Evolutionary conservation across 148 eudicot genomes (phyloP).

Genomic region (Talinum fruticosum): DNA sequence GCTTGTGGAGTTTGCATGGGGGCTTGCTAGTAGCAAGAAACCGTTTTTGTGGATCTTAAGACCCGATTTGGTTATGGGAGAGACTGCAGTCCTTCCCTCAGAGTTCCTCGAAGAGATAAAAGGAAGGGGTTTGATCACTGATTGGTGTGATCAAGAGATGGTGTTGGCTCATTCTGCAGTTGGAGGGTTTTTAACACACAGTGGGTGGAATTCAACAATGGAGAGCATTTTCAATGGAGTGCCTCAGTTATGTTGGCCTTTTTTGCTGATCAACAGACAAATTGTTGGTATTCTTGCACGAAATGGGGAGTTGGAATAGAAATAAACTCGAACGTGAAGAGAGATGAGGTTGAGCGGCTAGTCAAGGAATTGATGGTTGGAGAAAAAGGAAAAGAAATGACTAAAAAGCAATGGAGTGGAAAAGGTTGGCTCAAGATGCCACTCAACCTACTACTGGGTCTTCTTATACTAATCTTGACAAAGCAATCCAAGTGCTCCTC

Average conservation of each 20-base stretch:
- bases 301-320: slow-evolving; percentile 34
- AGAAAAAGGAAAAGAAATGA: slow-evolving; percentile 31
- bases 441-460: background rate
- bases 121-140: slow-evolving; percentile 1
- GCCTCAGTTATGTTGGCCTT: slow-evolving; percentile 38
- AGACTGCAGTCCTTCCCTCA: slow-evolving; percentile 18
- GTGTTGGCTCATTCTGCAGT: slow-evolving; percentile 28
- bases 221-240: slow-evolving; percentile 27
- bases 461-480: slow-evolving; percentile 26
- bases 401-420: slow-evolving; percentile 21
- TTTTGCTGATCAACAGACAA: slow-evolving; percentile 36
- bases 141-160: slow-evolving; percentile 35
- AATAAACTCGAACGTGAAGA: slow-evolving; percentile 30
- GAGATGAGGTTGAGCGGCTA: slow-evolving; percentile 23
- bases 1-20: slow-evolving; percentile 35
- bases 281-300: slow-evolving; percentile 32
- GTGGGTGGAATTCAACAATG: slow-evolving; percentile 33
- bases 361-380: slow-evolving; percentile 30
- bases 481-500: slow-evolving; percentile 18
- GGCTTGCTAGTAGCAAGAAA: slow-evolving; percentile 26
- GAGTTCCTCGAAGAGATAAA: slow-evolving; percentile 24
- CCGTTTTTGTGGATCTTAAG: slow-evolving; percentile 35
- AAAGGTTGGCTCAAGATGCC: slow-evolving; percentile 22
- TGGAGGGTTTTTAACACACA: slow-evolving; percentile 32
- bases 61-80: slow-evolving; percentile 9